A percentile compares a stretch with the other conserved stretches of the same genome.
Conservation (phyloP, 306 rosid species). For the Prunus padus region DNA sequence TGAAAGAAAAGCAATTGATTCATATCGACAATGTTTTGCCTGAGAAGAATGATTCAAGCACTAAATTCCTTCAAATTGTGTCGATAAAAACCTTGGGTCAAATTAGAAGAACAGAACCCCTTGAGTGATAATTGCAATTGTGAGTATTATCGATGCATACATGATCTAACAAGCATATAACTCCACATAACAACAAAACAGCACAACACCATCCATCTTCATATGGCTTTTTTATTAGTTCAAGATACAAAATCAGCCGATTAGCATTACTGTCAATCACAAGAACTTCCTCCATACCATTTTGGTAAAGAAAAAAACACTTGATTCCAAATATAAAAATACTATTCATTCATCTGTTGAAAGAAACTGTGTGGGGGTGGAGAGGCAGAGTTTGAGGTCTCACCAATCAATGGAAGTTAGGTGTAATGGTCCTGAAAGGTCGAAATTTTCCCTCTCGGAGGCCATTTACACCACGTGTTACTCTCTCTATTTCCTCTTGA, state of each 20-base stretch:
- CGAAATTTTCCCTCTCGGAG: slow-evolving; percentile 65
- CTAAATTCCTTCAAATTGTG: too few relatives aligned
- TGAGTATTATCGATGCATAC: not conserved
- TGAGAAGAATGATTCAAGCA: too few relatives aligned
- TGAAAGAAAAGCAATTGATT: not conserved
- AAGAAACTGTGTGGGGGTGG: not conserved
- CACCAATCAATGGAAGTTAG: slow-evolving; percentile 74
- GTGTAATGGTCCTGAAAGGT: slow-evolving; percentile 78
- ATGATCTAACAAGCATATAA: not conserved
- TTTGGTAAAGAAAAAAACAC: not conserved
- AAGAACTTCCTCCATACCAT: not conserved
- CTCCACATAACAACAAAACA: not conserved
- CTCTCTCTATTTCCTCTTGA: slow-evolving; percentile 18
- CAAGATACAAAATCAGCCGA: not conserved
- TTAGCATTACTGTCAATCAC: not conserved
- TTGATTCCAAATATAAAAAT: not conserved
- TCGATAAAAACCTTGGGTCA: too few relatives aligned
- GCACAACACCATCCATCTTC: not conserved
- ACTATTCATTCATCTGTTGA: too few relatives aligned
- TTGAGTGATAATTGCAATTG: not conserved
- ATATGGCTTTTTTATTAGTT: not conserved
- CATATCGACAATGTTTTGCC: not conserved
- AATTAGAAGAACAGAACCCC: not conserved
- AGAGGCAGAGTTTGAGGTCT: slow-evolving; percentile 15
- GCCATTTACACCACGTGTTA: slow-evolving; percentile 43